phyloP scores from a whole-genome alignment of 441 rosid genomes.

The Viola pubescens region DNA sequence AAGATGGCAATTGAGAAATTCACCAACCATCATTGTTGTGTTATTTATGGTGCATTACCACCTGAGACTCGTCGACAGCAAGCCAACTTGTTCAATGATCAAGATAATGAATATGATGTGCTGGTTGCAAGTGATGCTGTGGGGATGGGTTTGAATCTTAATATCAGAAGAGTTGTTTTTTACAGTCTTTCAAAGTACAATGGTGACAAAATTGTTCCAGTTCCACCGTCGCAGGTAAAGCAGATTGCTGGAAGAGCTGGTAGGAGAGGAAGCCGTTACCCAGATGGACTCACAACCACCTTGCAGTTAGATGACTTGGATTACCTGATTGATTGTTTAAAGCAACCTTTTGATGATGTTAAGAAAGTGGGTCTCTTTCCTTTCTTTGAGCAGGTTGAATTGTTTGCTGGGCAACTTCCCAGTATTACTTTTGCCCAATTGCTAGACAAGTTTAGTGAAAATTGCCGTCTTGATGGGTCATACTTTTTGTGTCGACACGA shows the following conservation, averaged over 20 bases:
- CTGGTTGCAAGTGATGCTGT: conserved; percentile 96
- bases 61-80: conserved; percentile 98
- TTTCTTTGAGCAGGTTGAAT: conserved; percentile 89
- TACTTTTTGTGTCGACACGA: conserved; percentile 81
- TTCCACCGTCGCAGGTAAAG: conserved; percentile 82
- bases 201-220: conserved; percentile 76
- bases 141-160: conserved; percentile 94
- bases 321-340: conserved; percentile 75
- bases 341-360: conserved; percentile 73
- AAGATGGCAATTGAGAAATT: conserved; percentile 83
- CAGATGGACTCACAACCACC: conserved; percentile 88
- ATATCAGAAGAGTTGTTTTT: conserved; percentile 83
- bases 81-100: conserved; percentile 80
- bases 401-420: conserved; percentile 68
- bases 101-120: conserved; percentile 83
- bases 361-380: conserved; percentile 84
- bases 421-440: conserved; percentile 50
- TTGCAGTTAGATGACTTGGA: conserved; percentile 59
- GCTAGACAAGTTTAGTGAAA: conserved; percentile 74
- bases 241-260: conserved; percentile 99
- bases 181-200: conserved; percentile 68
- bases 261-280: conserved; percentile 81
- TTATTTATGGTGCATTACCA: conserved; percentile 91
- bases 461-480: conserved; percentile 74
- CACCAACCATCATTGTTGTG: conserved; percentile 85